phyloP scores from a whole-genome alignment of 31 red algal genomes.

The Asparagopsis taxiformis region DNA sequence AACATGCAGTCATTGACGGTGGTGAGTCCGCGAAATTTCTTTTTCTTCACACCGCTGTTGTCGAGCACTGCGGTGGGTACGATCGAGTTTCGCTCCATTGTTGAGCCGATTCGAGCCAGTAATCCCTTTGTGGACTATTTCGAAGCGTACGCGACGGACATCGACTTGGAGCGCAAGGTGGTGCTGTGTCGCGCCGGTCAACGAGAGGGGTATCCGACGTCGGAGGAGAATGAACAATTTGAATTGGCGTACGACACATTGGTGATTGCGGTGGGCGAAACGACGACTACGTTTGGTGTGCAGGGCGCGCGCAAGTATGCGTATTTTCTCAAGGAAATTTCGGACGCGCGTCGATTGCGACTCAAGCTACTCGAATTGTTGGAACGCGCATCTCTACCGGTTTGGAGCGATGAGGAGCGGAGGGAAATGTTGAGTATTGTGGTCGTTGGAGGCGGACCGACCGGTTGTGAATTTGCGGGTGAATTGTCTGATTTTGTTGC shows the following conservation, averaged over 20 bases:
- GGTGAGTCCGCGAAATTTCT: conserved; percentile 88
- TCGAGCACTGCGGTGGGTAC: conserved; percentile 77
- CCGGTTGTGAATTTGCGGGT: conserved; percentile 75
- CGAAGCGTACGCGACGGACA: conserved; percentile 39
- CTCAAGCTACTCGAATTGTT: conserved; percentile 62
- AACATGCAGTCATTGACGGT: too few species aligned
- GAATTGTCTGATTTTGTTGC: conserved; percentile 57
- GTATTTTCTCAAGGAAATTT: conserved; percentile 91
- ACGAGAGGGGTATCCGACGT: conserved; percentile 3
- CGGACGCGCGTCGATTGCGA: conserved; percentile 77
- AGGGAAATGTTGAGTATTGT: conserved; percentile 68
- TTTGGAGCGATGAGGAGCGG: conserved; percentile 65
- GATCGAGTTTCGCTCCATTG: conserved; percentile 84
- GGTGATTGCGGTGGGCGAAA: conserved; percentile 78
- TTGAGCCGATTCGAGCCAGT: conserved; percentile 72
- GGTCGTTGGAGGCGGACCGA: conserved; percentile 90
- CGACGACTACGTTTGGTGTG: conserved; percentile 83
- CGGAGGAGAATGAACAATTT: conserved; percentile 36
- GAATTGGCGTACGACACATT: conserved; percentile 69
- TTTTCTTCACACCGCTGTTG: conserved; percentile 90
- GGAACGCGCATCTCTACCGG: conserved; percentile 83
- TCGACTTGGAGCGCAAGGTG: conserved; percentile 25
- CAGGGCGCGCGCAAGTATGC: conserved; percentile 71
- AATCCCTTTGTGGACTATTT: conserved; percentile 48
- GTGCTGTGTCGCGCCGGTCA: conserved; percentile 30